Conservation (phyloP, 306 rosid genomes). For the Malus sylvestris region DNA sequence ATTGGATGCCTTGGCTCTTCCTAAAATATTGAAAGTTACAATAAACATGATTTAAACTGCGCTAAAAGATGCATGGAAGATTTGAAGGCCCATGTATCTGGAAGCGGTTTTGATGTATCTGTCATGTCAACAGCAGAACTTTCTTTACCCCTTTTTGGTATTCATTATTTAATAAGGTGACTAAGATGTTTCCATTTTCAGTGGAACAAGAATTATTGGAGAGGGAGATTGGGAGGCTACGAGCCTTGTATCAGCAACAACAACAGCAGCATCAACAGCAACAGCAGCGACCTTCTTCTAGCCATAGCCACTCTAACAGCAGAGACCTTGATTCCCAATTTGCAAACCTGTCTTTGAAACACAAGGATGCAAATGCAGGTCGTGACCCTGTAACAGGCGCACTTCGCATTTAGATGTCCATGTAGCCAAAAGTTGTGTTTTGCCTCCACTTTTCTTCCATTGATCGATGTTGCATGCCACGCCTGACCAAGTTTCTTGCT, state of each 20-base stretch:
- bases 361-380: slow-evolving; percentile 69
- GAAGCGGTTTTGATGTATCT: neutral
- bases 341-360: slow-evolving; percentile 75
- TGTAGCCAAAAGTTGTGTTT: slow-evolving; percentile 29
- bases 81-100: neutral
- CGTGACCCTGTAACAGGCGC: slow-evolving; percentile 64
- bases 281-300: slow-evolving; percentile 57
- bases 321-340: slow-evolving; percentile 89
- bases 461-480: slow-evolving; percentile 12
- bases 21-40: neutral
- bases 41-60: neutral
- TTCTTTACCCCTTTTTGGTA: neutral
- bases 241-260: slow-evolving; percentile 63
- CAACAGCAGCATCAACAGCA: slow-evolving; percentile 56
- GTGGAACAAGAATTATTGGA: slow-evolving; percentile 99
- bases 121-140: neutral
- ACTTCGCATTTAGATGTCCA: slow-evolving; percentile 53
- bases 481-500: slow-evolving; percentile 30
- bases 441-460: slow-evolving; percentile 26
- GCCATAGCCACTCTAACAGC: slow-evolving; percentile 82
- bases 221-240: slow-evolving; percentile 91
- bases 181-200: slow-evolving; percentile 48
- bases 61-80: neutral
- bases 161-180: slow-evolving; percentile 4
- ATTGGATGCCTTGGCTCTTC: neutral